phyloP scores from a whole-genome alignment of 441 rosid genomes.

The Jatropha podagrica region DNA sequence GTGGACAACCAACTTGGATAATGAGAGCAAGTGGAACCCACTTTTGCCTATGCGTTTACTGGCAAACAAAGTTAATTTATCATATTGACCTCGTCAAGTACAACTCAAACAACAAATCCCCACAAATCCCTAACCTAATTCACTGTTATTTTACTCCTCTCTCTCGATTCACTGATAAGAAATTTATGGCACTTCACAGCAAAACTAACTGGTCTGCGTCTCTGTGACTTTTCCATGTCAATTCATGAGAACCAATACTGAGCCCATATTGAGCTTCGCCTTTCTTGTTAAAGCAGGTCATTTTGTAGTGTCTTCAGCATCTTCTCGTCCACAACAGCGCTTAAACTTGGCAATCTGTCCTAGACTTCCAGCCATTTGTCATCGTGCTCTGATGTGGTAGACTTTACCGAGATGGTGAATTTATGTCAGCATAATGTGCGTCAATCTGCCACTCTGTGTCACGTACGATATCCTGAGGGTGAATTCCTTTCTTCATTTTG shows the following conservation, averaged over 20 bases:
- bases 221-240: background rate
- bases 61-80: too few relatives aligned
- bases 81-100: too few relatives aligned
- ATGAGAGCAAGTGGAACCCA: too few relatives aligned
- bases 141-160: too few relatives aligned
- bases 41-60: too few relatives aligned
- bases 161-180: too few relatives aligned
- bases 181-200: too few relatives aligned
- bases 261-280: background rate
- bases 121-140: too few relatives aligned
- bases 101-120: too few relatives aligned
- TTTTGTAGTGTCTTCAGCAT: slow-evolving; percentile 43
- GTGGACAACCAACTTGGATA: too few relatives aligned
- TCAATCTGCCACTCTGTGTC: slow-evolving; percentile 84
- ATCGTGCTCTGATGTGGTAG: slow-evolving; percentile 82
- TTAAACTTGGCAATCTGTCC: slow-evolving; percentile 87
- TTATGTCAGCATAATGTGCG: slow-evolving; percentile 85
- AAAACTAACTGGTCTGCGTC: too few relatives aligned
- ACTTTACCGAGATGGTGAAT: slow-evolving; percentile 81
- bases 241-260: background rate
- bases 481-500: slow-evolving; percentile 84
- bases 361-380: slow-evolving; percentile 80
- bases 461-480: slow-evolving; percentile 91
- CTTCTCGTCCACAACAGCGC: slow-evolving; percentile 71
- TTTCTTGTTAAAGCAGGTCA: slow-evolving; percentile 9